Base-by-base conservation (phyloP, 1,139 yeast species). In the Blastobotrys apis region DNA sequence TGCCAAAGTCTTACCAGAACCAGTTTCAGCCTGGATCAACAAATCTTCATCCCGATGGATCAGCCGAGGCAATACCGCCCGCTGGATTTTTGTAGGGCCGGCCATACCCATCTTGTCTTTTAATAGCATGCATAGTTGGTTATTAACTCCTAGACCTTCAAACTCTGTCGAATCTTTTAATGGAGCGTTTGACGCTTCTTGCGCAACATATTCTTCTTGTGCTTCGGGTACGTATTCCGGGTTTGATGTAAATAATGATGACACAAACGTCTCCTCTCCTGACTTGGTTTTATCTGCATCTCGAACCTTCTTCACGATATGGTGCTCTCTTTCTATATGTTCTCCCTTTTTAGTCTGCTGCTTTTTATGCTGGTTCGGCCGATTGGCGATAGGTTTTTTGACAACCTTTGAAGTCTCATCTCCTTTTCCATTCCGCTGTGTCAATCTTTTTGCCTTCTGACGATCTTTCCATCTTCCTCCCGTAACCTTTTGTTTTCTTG, bases 1-100 rank as follows among this genome's bases (percentile, higher is more conserved):
- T 0, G 97, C 81, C 48, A 90, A 67, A 0, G 97, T 88, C 62
- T 90, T 90, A 64, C 97, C 97, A 0, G 96, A 86, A 43, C 97
- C 97, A 0, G 97, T 90, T 64, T 88, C 97, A 0, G 97, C 95
- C 59, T 86, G 94, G 41, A 88, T 84, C 54, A 90, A 84, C 47
- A 87, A 68, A 64, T 90, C 97, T 26, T 73, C 65, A 38, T 79
- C 75, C 16, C 52, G 40, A 1, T 53, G 46, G 2, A 81, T 57
- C 47, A 92, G 65, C 40, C 74, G 73, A 2, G 97, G 96, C n/a
- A 90, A 70, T 0, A 85, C 94, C 5, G 81, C 68, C 53, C 86
- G 75, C 65, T 92, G 98, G 52, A 92, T 87, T 54, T 78, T 79
- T 0, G 98, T 92, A 1, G 98, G 98, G 17, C 79, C 72, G 33